phyloP scores from a whole-genome alignment of 805 yeast genomes.

The Candida ponderosae region DNA sequence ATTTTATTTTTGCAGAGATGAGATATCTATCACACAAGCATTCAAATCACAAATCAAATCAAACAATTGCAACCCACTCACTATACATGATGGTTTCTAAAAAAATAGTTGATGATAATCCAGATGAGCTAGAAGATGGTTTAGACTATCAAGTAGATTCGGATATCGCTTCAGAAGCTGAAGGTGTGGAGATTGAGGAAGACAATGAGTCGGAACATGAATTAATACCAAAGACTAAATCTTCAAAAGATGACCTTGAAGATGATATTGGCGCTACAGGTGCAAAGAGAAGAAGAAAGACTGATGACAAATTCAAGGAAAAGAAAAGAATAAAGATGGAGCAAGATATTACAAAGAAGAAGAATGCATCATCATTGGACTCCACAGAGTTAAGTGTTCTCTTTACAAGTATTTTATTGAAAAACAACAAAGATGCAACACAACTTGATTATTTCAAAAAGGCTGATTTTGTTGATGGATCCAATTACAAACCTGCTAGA shows the following conservation, averaged over 20 bases:
- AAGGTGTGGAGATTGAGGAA: constrained; percentile 24
- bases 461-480: constrained; percentile 51
- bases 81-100: too few species aligned
- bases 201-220: constrained; percentile 20
- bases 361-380: constrained; percentile 41
- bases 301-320: constrained; percentile 40
- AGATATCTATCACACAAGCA: too few species aligned
- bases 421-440: constrained; percentile 57
- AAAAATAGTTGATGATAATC: constrained; percentile 16
- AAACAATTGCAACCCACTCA: too few species aligned
- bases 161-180: constrained; percentile 25
- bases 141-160: constrained; percentile 49
- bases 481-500: constrained; percentile 47
- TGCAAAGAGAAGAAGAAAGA: constrained; percentile 19
- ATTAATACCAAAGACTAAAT: constrained; percentile 3
- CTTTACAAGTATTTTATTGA: constrained; percentile 53
- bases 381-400: constrained; percentile 61
- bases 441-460: constrained; percentile 64
- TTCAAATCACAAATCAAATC: too few species aligned
- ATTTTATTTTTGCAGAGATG: too few species aligned
- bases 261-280: constrained; percentile 7
- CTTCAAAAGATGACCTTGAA: constrained; percentile 14
- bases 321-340: constrained; percentile 66
- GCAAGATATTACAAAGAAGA: constrained; percentile 52
- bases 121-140: constrained; percentile 78